Evolutionary conservation across 306 rosid species (phyloP), one percentile per base, ranked within the genome.

Genomic region (Cucumis cinereus): DNA sequence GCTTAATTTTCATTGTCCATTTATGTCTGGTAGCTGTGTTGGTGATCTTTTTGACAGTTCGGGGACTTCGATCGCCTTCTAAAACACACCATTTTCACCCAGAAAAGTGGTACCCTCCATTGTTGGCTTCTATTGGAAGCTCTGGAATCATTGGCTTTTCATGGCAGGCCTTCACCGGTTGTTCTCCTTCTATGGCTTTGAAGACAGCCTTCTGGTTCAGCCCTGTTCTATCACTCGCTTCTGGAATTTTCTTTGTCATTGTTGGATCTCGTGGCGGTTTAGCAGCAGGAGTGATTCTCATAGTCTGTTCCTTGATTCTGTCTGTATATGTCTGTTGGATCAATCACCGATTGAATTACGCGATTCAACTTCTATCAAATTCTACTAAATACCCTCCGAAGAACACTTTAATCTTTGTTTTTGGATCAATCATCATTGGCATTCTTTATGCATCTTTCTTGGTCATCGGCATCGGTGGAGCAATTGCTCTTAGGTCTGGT

Each of bases 291-390:
- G 76, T 73, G 1, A 1, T 85, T 82, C 79, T 84, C 33, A 35
- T 89, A 28, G 58, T 87, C 73, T 85, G 54, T 80, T 85, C 93
- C 38, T 6, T 87, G 2, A 57, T 67, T 76, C 86, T 83, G 74
- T 88, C 96, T 22, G 83, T 87, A 10, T 91, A 93, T 69, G 86
- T 81, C 56, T 91, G 96, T 74, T 91, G 96, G 97, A 91, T 78
- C 50, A 82, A 80, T 75, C 81, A 79, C 8, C 84, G 93, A 60
- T 78, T 89, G 15, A 71, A 80, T 36, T 91, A 81, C 3, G 89
- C 96, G 16, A 60, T 77, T 5, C 62, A 17, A 62, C 36, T 89
- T 73, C 74, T 88, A 72, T 79, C 86, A n/a, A 82, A 82, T 80
- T 86, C 96, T 45, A 68, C 68, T 24, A 77, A 79, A 26, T 73